Conservation (phyloP, 176 grass and related monocot species). For the Panicum miliaceum region DNA sequence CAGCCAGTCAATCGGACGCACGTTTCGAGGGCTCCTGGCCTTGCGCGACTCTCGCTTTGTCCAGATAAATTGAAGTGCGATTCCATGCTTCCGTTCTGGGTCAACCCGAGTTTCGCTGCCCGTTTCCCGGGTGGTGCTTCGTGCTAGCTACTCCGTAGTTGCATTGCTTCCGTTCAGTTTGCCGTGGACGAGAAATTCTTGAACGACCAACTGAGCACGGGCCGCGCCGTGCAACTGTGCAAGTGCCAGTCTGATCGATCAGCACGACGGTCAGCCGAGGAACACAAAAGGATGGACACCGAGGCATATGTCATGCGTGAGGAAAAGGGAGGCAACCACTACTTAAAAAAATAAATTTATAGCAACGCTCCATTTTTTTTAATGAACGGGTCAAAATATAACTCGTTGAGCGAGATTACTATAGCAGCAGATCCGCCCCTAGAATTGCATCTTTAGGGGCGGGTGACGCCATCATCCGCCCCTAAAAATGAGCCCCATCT, state of each 20-base stretch:
- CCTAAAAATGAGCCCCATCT: too few species aligned
- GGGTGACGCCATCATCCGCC: too few species aligned
- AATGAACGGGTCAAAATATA: too few species aligned
- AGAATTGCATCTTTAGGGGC: too few species aligned
- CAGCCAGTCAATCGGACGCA: too few species aligned
- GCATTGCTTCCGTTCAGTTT: not conserved
- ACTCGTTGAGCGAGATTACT: too few species aligned
- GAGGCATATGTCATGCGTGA: not conserved
- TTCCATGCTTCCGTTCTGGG: not conserved
- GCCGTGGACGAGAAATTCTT: not conserved
- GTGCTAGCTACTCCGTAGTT: too few species aligned
- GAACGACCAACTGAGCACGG: not conserved
- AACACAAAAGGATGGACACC: not conserved
- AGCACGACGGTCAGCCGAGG: not conserved
- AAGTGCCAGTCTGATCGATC: not conserved
- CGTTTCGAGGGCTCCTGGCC: too few species aligned
- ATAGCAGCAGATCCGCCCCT: too few species aligned
- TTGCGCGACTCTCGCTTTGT: not conserved
- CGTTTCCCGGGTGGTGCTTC: not conserved
- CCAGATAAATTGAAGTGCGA: not conserved
- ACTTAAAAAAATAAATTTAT: too few species aligned
- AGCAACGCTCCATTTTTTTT: too few species aligned
- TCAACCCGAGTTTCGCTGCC: slow-evolving; percentile 1
- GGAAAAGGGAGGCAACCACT: slow-evolving; percentile 16
- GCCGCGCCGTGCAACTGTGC: not conserved